Conservation (phyloP, 306 rosid species). For the Citrullus mucosospermus region DNA sequence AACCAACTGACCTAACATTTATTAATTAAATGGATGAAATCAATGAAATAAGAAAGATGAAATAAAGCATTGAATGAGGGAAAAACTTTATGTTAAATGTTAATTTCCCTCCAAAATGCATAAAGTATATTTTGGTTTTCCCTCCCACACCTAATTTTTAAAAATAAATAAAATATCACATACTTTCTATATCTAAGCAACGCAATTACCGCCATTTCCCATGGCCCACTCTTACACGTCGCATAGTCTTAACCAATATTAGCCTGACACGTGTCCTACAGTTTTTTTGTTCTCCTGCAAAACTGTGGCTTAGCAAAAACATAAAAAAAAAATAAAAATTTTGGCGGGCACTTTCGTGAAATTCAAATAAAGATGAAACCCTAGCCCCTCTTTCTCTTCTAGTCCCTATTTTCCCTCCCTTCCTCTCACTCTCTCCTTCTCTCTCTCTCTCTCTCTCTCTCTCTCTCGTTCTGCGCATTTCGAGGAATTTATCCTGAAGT, state of each 20-base stretch:
- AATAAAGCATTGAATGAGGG: neutral
- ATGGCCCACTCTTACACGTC: neutral
- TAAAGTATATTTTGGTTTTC: slow-evolving; percentile 1
- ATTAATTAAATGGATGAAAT: neutral
- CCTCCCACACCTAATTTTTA: neutral
- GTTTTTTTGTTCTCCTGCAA: slow-evolving; percentile 12
- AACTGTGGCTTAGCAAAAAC: neutral
- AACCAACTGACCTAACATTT: no score
- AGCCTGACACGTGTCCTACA: slow-evolving; percentile 13
- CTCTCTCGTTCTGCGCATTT: neutral
- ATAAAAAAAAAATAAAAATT: neutral
- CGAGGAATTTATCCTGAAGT: neutral
- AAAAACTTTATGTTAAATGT: neutral
- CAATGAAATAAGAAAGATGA: neutral
- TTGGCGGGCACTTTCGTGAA: slow-evolving; percentile 65
- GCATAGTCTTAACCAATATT: no score
- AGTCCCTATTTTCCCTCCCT: neutral
- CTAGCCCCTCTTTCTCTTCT: slow-evolving; percentile 21
- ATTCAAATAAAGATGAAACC: slow-evolving; percentile 57
- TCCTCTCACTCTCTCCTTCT: neutral
- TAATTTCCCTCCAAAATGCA: slow-evolving; percentile 6
- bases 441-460: neutral
- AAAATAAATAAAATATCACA: neutral
- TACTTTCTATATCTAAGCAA: slow-evolving; percentile 1
- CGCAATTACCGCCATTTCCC: slow-evolving; percentile 35